Base-by-base conservation (phyloP, 164 flowering plant genomes). In the Vitis amurensis region DNA sequence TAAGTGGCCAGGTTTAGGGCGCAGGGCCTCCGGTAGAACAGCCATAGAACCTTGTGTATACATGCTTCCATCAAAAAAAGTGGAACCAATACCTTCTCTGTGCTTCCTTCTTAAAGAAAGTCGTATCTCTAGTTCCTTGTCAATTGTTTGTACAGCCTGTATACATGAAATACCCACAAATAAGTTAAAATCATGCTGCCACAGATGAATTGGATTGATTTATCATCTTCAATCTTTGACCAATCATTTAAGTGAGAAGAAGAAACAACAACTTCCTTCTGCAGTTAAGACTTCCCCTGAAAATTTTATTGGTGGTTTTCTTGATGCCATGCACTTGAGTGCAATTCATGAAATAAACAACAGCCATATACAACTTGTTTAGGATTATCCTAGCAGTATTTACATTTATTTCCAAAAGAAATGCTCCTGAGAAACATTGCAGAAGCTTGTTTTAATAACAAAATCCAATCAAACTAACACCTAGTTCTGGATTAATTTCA, bases 101-200 rank as follows among this genome's bases (percentile, higher is more conserved):
- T 83, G 97, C 79, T 96, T 93, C 81, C 98, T 91, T 78, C 97
- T 80, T 62, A 85, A 67, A 50, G 88, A 61, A 63, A 96, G 90
- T 66, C 89, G 90, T 49, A 84, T 91, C 68, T 88, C 81, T 66
- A 96, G 89, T 78, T 93, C 97, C 55, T 83, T 88, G 81, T 93
- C 98, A 78, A 96, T 89, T 27, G 91, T 83, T 83, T 91, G 92
- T 59, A 88, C 66, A 11, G 98, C 99, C 99, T 96, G 77, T 17
- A 63, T n/a, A 62, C 10, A 55, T 47, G 12, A 31, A 30, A 16
- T 27, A 61, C 55, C 44, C 48, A 16, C 63, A 58, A 68, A 63
- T 3, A 63, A 11, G 11, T 47, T 5, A 47, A 48, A 60, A 65
- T 53, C 56, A 53, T 53, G n/a, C n/a, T 53, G 56, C 56, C 14